A percentile compares a stretch with the other conserved stretches of the same genome.
Conservation (phyloP, 257 asterid genomes). For the Cynanchum wilfordii region DNA sequence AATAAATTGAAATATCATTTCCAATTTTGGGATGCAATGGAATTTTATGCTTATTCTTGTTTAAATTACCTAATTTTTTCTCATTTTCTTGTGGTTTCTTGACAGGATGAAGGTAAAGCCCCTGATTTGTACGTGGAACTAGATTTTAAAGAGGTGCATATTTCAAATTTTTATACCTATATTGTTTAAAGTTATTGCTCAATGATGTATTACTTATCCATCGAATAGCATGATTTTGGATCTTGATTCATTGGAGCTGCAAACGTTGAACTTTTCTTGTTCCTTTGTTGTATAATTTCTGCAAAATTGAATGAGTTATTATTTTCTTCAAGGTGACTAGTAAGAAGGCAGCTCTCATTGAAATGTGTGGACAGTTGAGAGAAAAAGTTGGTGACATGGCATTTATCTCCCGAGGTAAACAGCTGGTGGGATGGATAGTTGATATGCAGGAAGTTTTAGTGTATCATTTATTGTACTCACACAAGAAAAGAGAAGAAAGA, state of each 20-base stretch:
- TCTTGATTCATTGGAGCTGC: neutral
- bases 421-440: neutral
- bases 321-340: slow-evolving; percentile 60
- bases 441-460: neutral
- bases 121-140: slow-evolving; percentile 81
- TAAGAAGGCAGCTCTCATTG: slow-evolving; percentile 86
- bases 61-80: slow-evolving; percentile 1
- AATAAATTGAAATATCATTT: neutral
- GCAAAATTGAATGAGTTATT: neutral
- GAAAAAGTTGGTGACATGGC: slow-evolving; percentile 73
- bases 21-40: neutral
- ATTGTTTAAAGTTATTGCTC: slow-evolving; percentile 8
- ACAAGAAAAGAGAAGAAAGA: neutral
- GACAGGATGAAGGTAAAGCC: slow-evolving; percentile 92
- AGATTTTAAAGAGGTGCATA: slow-evolving; percentile 84
- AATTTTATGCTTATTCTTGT: neutral
- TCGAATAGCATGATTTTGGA: neutral
- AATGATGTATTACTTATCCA: slow-evolving; percentile 3
- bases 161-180: neutral
- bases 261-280: slow-evolving; percentile 1
- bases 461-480: neutral
- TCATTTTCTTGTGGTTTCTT: slow-evolving; percentile 14
- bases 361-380: slow-evolving; percentile 57
- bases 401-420: slow-evolving; percentile 67
- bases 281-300: neutral